phyloP scores from a whole-genome alignment of 139 green algal genomes.

The Chlorella sorokiniana region DNA sequence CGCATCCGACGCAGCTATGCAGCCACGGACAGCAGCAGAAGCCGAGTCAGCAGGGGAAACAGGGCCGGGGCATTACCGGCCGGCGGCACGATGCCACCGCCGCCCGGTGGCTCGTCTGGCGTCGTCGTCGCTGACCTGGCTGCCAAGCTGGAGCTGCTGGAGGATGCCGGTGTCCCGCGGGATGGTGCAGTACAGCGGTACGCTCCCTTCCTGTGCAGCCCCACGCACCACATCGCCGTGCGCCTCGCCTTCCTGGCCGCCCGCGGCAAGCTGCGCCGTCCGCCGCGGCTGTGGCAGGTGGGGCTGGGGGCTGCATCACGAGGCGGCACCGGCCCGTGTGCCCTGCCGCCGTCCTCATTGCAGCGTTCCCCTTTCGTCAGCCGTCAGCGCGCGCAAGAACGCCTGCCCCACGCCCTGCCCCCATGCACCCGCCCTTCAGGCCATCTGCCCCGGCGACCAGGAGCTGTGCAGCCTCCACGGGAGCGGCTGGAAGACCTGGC shows the following conservation, averaged over 20 bases:
- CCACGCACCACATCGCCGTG: conserved; percentile 10
- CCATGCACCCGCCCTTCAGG: neutral
- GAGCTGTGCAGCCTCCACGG: conserved; percentile 12
- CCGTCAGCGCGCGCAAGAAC: neutral
- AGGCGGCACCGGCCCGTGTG: neutral
- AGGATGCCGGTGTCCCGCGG: neutral
- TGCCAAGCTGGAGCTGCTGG: conserved; percentile 18
- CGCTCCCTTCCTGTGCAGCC: neutral
- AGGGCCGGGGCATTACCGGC: neutral
- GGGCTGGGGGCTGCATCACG: neutral
- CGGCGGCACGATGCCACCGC: neutral
- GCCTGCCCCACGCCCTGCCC: neutral
- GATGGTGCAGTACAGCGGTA: neutral
- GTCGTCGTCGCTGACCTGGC: neutral
- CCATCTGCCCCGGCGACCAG: conserved; percentile 7
- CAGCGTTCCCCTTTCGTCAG: neutral
- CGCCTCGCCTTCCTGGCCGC: neutral
- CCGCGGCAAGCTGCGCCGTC: conserved; percentile 1
- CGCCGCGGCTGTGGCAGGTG: conserved; percentile 11
- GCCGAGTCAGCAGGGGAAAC: neutral
- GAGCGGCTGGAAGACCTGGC: neutral
- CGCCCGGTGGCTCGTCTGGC: no score
- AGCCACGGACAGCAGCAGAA: neutral
- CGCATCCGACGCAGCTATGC: neutral
- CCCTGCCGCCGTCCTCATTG: neutral